A percentile compares a stretch with the other conserved stretches of the same genome.
phyloP scores from a whole-genome alignment of 106 monocot genomes.

The Gastrodia elata region DNA sequence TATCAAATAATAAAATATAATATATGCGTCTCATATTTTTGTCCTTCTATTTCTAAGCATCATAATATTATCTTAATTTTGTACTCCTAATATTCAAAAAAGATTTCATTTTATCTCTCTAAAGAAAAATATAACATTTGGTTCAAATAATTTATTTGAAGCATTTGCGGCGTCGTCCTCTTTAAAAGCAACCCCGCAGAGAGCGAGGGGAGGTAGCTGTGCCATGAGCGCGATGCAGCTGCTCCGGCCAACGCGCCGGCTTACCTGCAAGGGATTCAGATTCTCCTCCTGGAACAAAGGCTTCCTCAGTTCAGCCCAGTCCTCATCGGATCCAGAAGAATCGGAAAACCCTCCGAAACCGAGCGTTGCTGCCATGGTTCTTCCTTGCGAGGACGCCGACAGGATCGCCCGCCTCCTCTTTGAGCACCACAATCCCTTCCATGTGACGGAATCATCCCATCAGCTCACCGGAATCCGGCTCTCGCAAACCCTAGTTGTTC shows the following conservation, averaged over 20 bases:
- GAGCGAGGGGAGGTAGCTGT: neutral
- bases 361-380: slow-evolving; percentile 16
- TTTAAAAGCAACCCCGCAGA: neutral
- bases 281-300: neutral
- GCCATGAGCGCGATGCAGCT: neutral
- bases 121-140: no score
- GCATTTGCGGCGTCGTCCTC: no score
- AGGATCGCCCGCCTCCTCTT: slow-evolving; percentile 58
- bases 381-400: slow-evolving; percentile 47
- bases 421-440: slow-evolving; percentile 92
- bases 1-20: no score
- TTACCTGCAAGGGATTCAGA: neutral
- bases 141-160: no score
- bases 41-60: no score
- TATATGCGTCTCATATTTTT: no score
- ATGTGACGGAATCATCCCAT: slow-evolving; percentile 76
- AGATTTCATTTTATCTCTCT: no score
- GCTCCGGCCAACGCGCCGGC: neutral
- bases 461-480: slow-evolving; percentile 51
- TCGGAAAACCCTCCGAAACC: slow-evolving; percentile 15
- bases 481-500: slow-evolving; percentile 38
- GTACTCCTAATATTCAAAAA: no score
- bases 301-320: neutral
- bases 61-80: no score
- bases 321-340: neutral